Evolutionary conservation across 805 yeast species (phyloP), one percentile per base, ranked within the genome.

Genomic region (Sugiyamaella floridensis): DNA sequence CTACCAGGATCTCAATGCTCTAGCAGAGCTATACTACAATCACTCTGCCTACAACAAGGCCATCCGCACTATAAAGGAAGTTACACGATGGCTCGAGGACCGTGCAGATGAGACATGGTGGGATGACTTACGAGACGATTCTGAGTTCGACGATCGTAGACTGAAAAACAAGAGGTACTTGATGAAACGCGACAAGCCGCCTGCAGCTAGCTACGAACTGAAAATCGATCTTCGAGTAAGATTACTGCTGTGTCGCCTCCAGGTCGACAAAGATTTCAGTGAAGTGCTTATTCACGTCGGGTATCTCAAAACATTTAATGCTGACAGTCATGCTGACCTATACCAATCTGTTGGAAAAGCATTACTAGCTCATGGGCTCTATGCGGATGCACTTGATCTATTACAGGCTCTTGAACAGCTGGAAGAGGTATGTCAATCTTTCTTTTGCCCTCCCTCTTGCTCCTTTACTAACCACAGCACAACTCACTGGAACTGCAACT

Each of bases 181-280:
- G 18, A 22, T 47, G 14, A 51, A 55, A 37, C 47, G 47, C 40
- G 49, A 26, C 32, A 49, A 43, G 18, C 44, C 46, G 9, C 32
- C 44, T 3, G 41, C 43, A 14, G 20, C 29, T 4, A 51, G 53
- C 14, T 80, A 68, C 58, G 67, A 75, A 8, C 68, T 93, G 18
- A 98, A 98, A 1, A 81, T 90, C 46, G 98, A 92, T 70, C 86
- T 93, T 22, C 70, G 98, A 51, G 83, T 82, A 29, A 87, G 93
- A 66, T 65, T 93, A 20, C 95, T 96, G 0, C 67, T 82, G 10
- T 74, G 87, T 47, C 76, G 99, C 54, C 69, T 93, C 32, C 82
- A 61, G 11, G 45, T 51, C 18, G 63, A 80, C 49, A 34, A 34
- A 16, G 75, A 83, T 44, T 71, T 75, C 26, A 77, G 76, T 0